These are phyloP conservation scores for Chrysochromulina parva DNA, from an alignment of 78 protist species.

Conservation along the genomic window DNA sequence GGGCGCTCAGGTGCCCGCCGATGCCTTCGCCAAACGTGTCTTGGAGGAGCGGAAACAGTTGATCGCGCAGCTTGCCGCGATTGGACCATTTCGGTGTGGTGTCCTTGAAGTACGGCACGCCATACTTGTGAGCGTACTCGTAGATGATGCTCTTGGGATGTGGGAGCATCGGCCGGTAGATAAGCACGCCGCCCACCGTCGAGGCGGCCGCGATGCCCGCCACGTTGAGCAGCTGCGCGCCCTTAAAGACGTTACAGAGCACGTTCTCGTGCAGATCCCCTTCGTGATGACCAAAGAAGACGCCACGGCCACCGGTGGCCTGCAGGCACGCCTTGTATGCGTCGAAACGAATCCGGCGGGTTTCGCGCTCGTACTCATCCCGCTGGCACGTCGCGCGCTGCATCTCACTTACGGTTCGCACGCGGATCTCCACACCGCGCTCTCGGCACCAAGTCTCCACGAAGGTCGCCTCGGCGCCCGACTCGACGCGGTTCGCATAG, in stretches of 20 bases:
- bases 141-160: slow-evolving; percentile 33
- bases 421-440: not conserved
- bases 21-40: slow-evolving; percentile 6
- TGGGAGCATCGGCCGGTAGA: slow-evolving; percentile 54
- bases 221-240: slow-evolving; percentile 37
- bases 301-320: not conserved
- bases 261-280: slow-evolving; percentile 66
- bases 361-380: slow-evolving; percentile 47
- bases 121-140: slow-evolving; percentile 58
- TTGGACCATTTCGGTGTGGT: slow-evolving; percentile 64
- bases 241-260: slow-evolving; percentile 51
- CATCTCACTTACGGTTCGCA: not conserved
- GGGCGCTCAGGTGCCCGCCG: not conserved
- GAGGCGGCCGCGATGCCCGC: slow-evolving; percentile 51
- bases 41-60: slow-evolving; percentile 31
- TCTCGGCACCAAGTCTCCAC: slow-evolving; percentile 20
- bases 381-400: slow-evolving; percentile 26
- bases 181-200: slow-evolving; percentile 2
- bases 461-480: slow-evolving; percentile 36
- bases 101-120: slow-evolving; percentile 68
- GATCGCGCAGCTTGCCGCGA: slow-evolving; percentile 55
- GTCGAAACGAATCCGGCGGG: slow-evolving; percentile 31
- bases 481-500: slow-evolving; percentile 45
- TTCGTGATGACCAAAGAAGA: slow-evolving; percentile 52
- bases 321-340: not conserved